These are phyloP conservation scores for Hypoxylon lenormandii DNA, from an alignment of 495 filamentous ascomycete species.

Conservation along the genomic window DNA sequence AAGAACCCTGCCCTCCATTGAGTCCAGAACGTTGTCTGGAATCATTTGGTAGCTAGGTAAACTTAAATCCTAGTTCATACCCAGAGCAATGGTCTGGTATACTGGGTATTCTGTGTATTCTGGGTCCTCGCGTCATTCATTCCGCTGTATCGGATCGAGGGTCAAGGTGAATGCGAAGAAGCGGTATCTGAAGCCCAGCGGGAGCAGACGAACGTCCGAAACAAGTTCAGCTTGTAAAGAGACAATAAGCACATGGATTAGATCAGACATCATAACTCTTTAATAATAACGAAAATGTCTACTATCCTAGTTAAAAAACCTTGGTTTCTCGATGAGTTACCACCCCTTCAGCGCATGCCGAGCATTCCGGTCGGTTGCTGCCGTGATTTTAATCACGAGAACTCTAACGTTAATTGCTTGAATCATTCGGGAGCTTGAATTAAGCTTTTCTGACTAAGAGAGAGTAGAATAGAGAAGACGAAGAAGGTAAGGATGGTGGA, in stretches of 20 bases:
- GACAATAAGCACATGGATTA: neutral
- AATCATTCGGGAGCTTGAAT: conserved; percentile 22
- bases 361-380: neutral
- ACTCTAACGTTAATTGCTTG: neutral
- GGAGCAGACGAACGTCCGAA: neutral
- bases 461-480: neutral
- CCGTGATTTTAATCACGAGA: conserved; percentile 10
- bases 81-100: conserved; percentile 29
- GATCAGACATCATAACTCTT: neutral
- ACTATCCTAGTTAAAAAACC: conserved; percentile 17
- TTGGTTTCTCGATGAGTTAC: conserved; percentile 9
- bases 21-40: conserved; percentile 14
- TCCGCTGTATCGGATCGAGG: conserved; percentile 2
- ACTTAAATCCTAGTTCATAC: conserved; percentile 1
- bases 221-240: conserved; percentile 4
- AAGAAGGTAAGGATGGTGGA: too few relatives aligned
- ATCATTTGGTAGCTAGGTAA: neutral
- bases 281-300: conserved; percentile 1
- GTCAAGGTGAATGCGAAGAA: conserved; percentile 16
- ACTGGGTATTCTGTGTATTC: neutral
- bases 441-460: conserved; percentile 13
- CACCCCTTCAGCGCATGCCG: neutral
- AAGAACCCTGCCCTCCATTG: conserved; percentile 9
- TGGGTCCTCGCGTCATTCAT: neutral
- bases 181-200: neutral